A percentile compares a stretch with the other conserved stretches of the same genome.
These are phyloP conservation scores for Ostreobium quekettii DNA, from an alignment of 139 green algal species.

Conservation along the genomic window DNA sequence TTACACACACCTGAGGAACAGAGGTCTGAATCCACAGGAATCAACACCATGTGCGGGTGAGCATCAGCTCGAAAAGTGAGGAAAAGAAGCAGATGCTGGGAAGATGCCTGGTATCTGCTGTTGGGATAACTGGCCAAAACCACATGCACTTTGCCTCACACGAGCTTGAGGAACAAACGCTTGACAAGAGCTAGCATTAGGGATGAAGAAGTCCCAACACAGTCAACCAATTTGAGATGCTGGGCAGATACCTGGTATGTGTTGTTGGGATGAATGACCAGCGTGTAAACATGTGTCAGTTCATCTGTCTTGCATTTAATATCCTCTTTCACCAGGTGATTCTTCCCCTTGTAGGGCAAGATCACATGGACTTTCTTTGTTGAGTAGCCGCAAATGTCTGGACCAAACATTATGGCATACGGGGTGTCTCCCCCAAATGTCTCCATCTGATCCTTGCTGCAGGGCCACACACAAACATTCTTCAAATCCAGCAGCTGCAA, in stretches of 20 bases:
- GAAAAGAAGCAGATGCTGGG: neutral
- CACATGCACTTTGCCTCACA: too few species aligned
- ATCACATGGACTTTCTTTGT: constrained; percentile 91
- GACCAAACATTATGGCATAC: constrained; percentile 98
- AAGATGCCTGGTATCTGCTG: constrained; percentile 60
- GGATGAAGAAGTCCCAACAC: too few species aligned
- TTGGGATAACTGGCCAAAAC: constrained; percentile 41
- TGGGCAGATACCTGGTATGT: constrained; percentile 46
- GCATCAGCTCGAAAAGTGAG: too few species aligned
- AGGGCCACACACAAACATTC: constrained; percentile 2
- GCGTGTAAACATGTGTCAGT: constrained; percentile 81
- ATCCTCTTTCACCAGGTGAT: constrained; percentile 93
- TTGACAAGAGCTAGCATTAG: too few species aligned
- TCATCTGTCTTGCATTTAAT: constrained; percentile 64
- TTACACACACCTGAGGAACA: too few species aligned
- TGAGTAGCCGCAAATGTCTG: constrained; percentile 91
- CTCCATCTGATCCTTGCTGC: constrained; percentile 58
- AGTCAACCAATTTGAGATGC: neutral
- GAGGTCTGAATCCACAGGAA: too few species aligned
- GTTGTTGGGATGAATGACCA: constrained; percentile 66
- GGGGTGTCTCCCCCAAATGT: constrained; percentile 72
- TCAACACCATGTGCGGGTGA: constrained; percentile 5
- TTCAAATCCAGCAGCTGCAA: too few species aligned
- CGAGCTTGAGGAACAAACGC: too few species aligned
- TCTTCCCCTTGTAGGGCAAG: constrained; percentile 81